Base-by-base conservation (phyloP, 2,329 filamentous ascomycete genomes). In the Onygenales sp. region DNA sequence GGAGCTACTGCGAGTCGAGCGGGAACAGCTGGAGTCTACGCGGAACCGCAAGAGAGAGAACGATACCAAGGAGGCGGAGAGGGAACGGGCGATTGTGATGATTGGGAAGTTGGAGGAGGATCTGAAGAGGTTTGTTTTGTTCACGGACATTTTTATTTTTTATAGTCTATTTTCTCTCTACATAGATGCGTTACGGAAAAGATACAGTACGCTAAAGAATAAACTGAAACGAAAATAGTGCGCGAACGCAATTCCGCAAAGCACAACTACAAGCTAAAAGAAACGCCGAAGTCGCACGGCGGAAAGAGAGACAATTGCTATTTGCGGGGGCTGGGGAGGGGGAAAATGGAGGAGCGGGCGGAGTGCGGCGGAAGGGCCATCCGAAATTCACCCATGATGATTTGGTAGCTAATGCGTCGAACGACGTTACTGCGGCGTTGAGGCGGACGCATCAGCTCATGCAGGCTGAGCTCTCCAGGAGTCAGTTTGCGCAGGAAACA, bases 401-500 rank as follows among this genome's bases (percentile, higher is more conserved):
- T 58, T 77, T 88, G 58, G 79, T 84, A 42, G 77, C 89, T 11
- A 82, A 84, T 57, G 87, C 92, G 0, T 88, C 87, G 34, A 83
- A 79, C 59, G 88, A 94, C 73, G 87, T 97, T 52, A 97, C 92
- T 2, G 77, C 83, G 48, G 87, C 90, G 1, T 78, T 98, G 51
- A 81, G 89, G 56, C 80, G 90, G 56, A 94, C 92, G 5, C 91
- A 97, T 70, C 83, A 87, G 57, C 79, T 95, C 63, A 91, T 97
- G 75, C 83, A 88, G 58, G 78, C 83, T 4, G 91, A 96, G 74
- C 81, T 98, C 6, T 83, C 85, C 46, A 85, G 89, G 55, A 94
- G 88, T 59, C 85, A 88, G 62, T 97, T 95, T 66, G 92, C 92
- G 14, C 86, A 93, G 62, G 86, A 95, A 68, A 94, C 90, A 1